These are phyloP conservation scores for Pisolithus microcarpus DNA, from an alignment of 768 basidiomycete species.

Conservation along the genomic window DNA sequence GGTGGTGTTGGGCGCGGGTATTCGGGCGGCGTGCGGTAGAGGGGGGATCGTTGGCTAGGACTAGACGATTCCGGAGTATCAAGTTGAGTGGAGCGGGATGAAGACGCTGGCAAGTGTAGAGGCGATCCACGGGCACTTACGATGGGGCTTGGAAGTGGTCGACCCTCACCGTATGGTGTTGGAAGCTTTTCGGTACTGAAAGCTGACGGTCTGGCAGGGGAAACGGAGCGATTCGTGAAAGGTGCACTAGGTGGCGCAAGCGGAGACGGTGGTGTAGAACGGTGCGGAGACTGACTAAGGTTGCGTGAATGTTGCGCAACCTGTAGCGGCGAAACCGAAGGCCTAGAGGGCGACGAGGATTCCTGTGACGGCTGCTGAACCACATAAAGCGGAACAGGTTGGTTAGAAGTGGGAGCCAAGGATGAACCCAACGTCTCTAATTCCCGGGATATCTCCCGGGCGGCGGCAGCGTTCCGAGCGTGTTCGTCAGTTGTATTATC, in stretches of 20 bases:
- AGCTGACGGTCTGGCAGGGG: slow-evolving; percentile 29
- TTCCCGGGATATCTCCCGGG: slow-evolving; percentile 60
- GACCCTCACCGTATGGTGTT: slow-evolving; percentile 14
- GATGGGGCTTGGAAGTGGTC: slow-evolving; percentile 12
- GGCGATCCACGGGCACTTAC: slow-evolving; percentile 2
- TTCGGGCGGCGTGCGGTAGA: slow-evolving; percentile 43
- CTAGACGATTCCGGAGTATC: slow-evolving; percentile 7
- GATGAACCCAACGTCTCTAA: slow-evolving; percentile 48
- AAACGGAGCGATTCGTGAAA: slow-evolving; percentile 32
- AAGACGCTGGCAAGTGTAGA: neutral
- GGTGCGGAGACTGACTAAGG: neutral
- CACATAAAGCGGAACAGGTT: slow-evolving; percentile 9
- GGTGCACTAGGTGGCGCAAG: slow-evolving; percentile 33
- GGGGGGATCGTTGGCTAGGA: slow-evolving; percentile 9
- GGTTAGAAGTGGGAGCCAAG: slow-evolving; percentile 16
- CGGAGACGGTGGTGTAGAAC: slow-evolving; percentile 19
- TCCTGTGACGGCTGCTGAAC: slow-evolving; percentile 6
- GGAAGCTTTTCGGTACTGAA: slow-evolving; percentile 19
- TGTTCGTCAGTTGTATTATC: slow-evolving; percentile 39
- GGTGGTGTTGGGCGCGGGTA: slow-evolving; percentile 33
- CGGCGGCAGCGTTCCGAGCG: slow-evolving; percentile 58
- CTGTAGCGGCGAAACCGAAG: slow-evolving; percentile 6
- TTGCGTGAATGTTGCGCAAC: slow-evolving; percentile 2
- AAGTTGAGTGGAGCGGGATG: slow-evolving; percentile 8
- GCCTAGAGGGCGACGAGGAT: neutral